A percentile compares a stretch with the other conserved stretches of the same genome.
These are phyloP conservation scores for Colletotrichum sp. DNA, from an alignment of 2,329 filamentous ascomycete genomes.

Conservation along the genomic window DNA sequence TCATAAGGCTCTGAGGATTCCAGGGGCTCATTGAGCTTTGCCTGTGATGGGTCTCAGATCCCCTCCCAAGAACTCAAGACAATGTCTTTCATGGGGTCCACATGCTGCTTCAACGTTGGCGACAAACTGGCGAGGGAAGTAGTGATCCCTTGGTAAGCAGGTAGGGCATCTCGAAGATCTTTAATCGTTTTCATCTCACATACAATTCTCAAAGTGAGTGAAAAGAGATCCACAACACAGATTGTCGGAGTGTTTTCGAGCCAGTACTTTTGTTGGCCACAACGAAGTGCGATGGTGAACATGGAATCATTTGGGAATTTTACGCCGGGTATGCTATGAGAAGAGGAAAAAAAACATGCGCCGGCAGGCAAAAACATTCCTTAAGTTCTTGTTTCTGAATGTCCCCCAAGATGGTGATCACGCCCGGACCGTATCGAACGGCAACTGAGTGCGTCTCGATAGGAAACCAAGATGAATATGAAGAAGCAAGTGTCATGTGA, in stretches of 20 bases:
- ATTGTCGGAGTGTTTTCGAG: neutral
- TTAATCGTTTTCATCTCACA: neutral
- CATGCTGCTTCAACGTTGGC: neutral
- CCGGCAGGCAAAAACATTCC: neutral
- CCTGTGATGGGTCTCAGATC: neutral
- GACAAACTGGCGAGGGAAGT: neutral
- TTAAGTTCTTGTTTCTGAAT: neutral
- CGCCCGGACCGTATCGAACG: neutral
- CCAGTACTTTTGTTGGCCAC: neutral
- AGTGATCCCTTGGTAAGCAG: neutral
- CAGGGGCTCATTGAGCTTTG: neutral
- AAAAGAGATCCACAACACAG: neutral
- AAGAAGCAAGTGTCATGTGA: neutral
- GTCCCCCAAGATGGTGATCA: neutral
- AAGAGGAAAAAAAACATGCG: neutral
- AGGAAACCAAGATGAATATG: neutral
- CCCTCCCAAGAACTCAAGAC: neutral
- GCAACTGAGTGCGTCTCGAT: neutral
- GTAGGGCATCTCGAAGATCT: neutral
- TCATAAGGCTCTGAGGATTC: neutral
- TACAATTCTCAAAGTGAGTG: accelerated
- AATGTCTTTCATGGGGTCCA: neutral
- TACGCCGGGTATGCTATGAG: neutral
- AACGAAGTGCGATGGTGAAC: neutral
- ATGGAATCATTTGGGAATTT: neutral